Conservation (phyloP, 139 green algal genomes). For the Diplosphaera chodatii region DNA sequence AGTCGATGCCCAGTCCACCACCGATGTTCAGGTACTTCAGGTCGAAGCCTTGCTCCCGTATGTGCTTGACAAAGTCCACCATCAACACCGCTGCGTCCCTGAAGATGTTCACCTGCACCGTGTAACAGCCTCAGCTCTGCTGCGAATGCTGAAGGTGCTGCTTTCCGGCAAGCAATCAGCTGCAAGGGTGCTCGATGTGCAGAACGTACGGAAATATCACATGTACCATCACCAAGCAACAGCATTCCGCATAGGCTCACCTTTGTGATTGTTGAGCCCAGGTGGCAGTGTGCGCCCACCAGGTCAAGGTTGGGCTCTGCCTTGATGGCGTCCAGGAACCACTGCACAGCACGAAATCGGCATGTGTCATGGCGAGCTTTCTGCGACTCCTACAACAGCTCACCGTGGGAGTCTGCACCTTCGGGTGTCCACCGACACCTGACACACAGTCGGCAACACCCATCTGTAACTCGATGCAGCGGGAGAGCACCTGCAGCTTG, state of each 20-base stretch:
- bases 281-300: slow-evolving; percentile 91
- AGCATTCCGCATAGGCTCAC: too few relatives aligned
- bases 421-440: too few relatives aligned
- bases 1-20: slow-evolving; percentile 94
- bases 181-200: too few relatives aligned
- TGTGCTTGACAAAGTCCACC: slow-evolving; percentile 84
- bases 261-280: slow-evolving; percentile 96
- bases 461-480: background rate
- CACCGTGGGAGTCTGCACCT: too few relatives aligned
- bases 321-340: slow-evolving; percentile 67
- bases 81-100: slow-evolving; percentile 88
- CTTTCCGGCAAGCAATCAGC: too few relatives aligned
- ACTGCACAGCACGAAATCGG: slow-evolving; percentile 14
- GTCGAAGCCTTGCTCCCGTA: slow-evolving; percentile 86
- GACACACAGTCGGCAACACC: too few relatives aligned
- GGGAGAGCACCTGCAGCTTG: slow-evolving; percentile 67
- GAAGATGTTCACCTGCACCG: slow-evolving; percentile 89
- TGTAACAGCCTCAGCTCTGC: too few relatives aligned
- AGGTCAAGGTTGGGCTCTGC: slow-evolving; percentile 70
- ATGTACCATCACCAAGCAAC: too few relatives aligned
- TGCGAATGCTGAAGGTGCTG: too few relatives aligned
- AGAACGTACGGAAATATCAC: too few relatives aligned
- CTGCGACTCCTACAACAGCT: too few relatives aligned
- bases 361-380: too few relatives aligned
- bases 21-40: slow-evolving; percentile 93